Evolutionary conservation across 208 protist genomes (phyloP), one percentile per base, ranked within the genome.

Genomic region (Phytomonas sp.): DNA sequence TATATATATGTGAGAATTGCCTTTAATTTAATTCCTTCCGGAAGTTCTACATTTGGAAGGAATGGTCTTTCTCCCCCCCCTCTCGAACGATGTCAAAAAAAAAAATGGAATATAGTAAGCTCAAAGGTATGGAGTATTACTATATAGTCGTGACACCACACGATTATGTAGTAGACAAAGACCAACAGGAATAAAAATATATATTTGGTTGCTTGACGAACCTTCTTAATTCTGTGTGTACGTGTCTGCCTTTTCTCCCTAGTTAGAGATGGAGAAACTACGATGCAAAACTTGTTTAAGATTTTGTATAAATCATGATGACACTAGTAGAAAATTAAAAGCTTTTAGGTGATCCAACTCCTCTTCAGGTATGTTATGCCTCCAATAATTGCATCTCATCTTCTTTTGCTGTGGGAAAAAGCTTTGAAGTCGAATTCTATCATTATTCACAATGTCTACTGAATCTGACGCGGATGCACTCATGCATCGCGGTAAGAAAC

Each of bases 401-500:
- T 69, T 23, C 68, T 30, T 56, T 62, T 74, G 23, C 46, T 26
- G 3, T 56, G 26, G 26, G 15, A 33, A 31, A 29, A 26, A 53
- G 56, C 32, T 43, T 30, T 20, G n/a, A 63, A 67, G 46, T 75
- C 74, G 65, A 69, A 75, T 56, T 26, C 26, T 56, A 26, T 26
- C 46, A 56, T 17, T 56, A 56, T 11, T 56, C 11, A 20, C 46
- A 26, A 56, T 56, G 46, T 40, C 67, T 23, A 75, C 70, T 26
- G 76, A 81, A 46, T 37, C 31, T 6, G 82, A 94, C 46, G 89
- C 84, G 28, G 82, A 84, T 30, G 73, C 62, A 56, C 77, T 88
- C 40, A 82, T 91, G 82, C 65, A 71, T 53, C 70, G 74, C 36
- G 89, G 67, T 31, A 81, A 80, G 62, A 89, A 90, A 68, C 80